These are phyloP conservation scores for Chenopodium suecicum DNA, from an alignment of 148 eudicot species.

Conservation along the genomic window DNA sequence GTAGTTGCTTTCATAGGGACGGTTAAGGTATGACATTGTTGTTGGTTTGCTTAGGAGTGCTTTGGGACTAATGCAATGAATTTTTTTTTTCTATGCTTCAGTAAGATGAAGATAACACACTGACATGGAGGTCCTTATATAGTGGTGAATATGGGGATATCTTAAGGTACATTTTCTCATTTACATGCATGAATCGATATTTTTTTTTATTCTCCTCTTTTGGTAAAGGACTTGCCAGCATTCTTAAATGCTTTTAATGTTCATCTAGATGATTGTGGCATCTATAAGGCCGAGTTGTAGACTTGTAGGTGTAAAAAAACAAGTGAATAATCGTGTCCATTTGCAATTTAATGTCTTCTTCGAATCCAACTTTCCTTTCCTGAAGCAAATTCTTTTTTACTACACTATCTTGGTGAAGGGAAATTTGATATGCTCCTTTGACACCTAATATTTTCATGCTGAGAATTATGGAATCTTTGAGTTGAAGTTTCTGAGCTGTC, in stretches of 20 bases:
- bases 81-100: constrained; percentile 4
- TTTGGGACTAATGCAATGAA: background rate
- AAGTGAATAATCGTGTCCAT: background rate
- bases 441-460: background rate
- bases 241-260: background rate
- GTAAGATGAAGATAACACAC: constrained; percentile 1
- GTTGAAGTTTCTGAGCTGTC: constrained; percentile 1
- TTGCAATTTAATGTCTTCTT: background rate
- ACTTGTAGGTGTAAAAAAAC: background rate
- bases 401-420: background rate
- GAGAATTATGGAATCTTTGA: background rate
- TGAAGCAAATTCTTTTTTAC: background rate
- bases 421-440: background rate
- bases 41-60: background rate
- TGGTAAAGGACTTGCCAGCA: background rate
- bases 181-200: background rate
- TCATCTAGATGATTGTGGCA: background rate
- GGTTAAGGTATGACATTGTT: constrained; percentile 21
- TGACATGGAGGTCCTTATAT: constrained; percentile 9
- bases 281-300: background rate
- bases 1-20: constrained; percentile 17
- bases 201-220: background rate
- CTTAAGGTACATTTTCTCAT: background rate
- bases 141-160: constrained; percentile 6
- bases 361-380: background rate